Conservation (phyloP, 306 rosid species). For the Corylus avellana region DNA sequence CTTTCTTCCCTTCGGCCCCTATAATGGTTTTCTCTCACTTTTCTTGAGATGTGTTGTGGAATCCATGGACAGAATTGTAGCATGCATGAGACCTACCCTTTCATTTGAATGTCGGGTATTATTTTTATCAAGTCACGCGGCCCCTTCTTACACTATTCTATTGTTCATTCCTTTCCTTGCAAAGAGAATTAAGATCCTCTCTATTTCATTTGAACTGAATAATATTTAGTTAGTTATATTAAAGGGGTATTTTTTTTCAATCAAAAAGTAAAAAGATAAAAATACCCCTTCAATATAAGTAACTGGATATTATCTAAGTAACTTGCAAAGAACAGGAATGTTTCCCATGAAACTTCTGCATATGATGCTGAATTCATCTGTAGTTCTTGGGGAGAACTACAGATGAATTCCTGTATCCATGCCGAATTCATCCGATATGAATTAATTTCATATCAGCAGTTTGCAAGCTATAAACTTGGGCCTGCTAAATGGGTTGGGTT, state of each 20-base stretch:
- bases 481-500: not conserved
- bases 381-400: not conserved
- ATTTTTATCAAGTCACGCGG: not conserved
- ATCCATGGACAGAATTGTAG: not conserved
- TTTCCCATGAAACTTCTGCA: not conserved
- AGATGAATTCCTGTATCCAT: too few species aligned
- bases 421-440: too few species aligned
- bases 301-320: too few species aligned
- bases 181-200: too few species aligned
- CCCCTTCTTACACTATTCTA: not conserved
- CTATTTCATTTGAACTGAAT: too few species aligned
- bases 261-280: too few species aligned
- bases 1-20: not conserved
- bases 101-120: not conserved
- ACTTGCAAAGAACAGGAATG: too few species aligned
- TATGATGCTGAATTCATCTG: not conserved
- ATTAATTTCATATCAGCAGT: too few species aligned
- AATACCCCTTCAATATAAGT: too few species aligned
- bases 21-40: not conserved
- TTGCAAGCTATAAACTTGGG: not conserved
- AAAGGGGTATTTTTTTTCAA: too few species aligned
- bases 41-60: not conserved
- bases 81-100: not conserved
- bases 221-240: too few species aligned
- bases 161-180: not conserved